Base-by-base conservation (phyloP, 176 grass and related monocot species). In the Cenchrus purpureus region DNA sequence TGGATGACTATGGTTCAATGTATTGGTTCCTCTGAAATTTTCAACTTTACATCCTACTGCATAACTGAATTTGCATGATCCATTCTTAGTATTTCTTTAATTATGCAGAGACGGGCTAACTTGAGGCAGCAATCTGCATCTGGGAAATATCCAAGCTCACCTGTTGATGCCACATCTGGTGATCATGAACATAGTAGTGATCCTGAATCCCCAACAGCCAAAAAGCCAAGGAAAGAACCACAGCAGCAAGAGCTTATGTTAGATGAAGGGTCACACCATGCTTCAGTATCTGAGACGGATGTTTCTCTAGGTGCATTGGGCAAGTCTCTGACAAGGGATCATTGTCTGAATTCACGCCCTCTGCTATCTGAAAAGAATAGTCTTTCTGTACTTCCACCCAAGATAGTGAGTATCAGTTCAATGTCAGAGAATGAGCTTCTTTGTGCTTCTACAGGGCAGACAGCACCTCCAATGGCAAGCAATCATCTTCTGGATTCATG, bases 161-260 rank as follows among this genome's bases (percentile, higher is more conserved):
- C 22, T 65, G 71, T 77, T 77, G 56, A 40, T 79, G 86, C 79
- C 22, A 20, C 25, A 65, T 85, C 86, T 8, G 86, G 59, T 80
- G 84, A 68, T 62, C 84, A 82, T 0, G 9, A 29, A 65, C 62
- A 31, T 86, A 71, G 37, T 10, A 16, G 15, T 34, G 31, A 69
- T 75, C 34, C 60, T 74, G 12, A 90, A 65, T 81, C 22, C 46
- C 40, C 74, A 62, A 19, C 64, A 48, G 14, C 7, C 7, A 87
- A 76, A 80, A 87, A 53, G 89, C 76, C 85, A 67, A 79, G 70
- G 76, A 84, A 55, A 72, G 81, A 80, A 84, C 5, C 45, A 11
- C 31, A 48, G 6, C 53, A 17, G 8, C 71, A 14, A 59, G 68
- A 64, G 59, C 9, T 34, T 52, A 4, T 50, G 19, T 72, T 60